Evolutionary conservation across 495 filamentous ascomycete genomes (phyloP).

Genomic region (Penicillium antarcticum): DNA sequence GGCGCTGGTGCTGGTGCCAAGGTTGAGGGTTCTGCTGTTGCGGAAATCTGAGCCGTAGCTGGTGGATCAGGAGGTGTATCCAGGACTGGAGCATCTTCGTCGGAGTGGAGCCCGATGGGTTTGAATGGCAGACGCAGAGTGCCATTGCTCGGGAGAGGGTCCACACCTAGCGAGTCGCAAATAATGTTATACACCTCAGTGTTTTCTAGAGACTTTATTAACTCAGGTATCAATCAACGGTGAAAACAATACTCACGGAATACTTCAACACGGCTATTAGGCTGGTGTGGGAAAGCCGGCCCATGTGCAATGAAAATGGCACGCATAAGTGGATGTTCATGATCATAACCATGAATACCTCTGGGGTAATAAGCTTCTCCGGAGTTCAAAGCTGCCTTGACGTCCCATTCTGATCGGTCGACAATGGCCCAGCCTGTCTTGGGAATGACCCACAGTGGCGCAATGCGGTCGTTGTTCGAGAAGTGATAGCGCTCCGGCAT

Average conservation of each 20-base stretch:
- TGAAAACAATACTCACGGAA: constrained; percentile 65
- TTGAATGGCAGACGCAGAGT: constrained; percentile 76
- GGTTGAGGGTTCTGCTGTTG: neutral
- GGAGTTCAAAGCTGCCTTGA: constrained; percentile 56
- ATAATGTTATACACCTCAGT: constrained; percentile 93
- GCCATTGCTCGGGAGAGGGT: constrained; percentile 75
- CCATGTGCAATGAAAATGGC: constrained; percentile 88
- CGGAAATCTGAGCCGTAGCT: constrained; percentile 14
- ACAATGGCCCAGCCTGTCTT: constrained; percentile 89
- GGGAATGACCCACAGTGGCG: constrained; percentile 88
- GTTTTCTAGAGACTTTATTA: constrained; percentile 59
- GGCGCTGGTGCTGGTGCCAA: constrained; percentile 2
- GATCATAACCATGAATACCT: constrained; percentile 88
- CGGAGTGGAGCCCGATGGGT: constrained; percentile 65
- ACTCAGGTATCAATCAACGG: neutral
- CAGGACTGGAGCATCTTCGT: constrained; percentile 32
- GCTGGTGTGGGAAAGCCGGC: constrained; percentile 80
- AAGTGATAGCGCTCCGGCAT: constrained; percentile 94
- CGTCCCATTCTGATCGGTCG: constrained; percentile 71
- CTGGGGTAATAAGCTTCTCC: constrained; percentile 67
- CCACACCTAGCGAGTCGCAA: constrained; percentile 75
- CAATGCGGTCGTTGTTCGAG: constrained; percentile 77
- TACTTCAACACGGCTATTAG: constrained; percentile 72
- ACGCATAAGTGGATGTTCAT: constrained; percentile 85
- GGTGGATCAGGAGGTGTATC: constrained; percentile 41